These are phyloP conservation scores for Pulveroboletus sp. DNA, from an alignment of 768 basidiomycete genomes.

Conservation along the genomic window DNA sequence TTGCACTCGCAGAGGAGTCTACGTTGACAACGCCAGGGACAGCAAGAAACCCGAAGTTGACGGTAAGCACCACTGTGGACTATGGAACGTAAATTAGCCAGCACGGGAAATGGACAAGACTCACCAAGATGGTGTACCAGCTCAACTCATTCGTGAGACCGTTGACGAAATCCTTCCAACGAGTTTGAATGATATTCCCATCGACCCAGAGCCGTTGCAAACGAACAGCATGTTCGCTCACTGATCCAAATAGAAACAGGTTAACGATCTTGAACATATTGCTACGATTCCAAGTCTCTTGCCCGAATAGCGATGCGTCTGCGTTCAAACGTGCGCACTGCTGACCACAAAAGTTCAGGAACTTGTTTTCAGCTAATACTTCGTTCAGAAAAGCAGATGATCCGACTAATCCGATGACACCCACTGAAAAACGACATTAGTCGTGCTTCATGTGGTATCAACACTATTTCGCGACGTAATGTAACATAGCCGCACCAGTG, in stretches of 20 bases:
- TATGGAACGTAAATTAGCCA: background rate
- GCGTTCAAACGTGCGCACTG: slow-evolving; percentile 8
- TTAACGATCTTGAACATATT: background rate
- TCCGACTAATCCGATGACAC: background rate
- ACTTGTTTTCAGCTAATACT: slow-evolving; percentile 9
- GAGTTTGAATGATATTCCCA: slow-evolving; percentile 6
- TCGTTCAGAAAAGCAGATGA: background rate
- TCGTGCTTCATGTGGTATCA: slow-evolving; percentile 7
- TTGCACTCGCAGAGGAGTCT: background rate
- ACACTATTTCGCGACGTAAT: background rate
- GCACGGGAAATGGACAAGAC: background rate
- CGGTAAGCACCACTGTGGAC: slow-evolving; percentile 17
- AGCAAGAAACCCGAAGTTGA: slow-evolving; percentile 14
- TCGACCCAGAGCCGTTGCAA: slow-evolving; percentile 15
- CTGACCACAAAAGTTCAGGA: slow-evolving; percentile 12
- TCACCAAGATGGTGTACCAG: slow-evolving; percentile 13
- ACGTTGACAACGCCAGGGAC: slow-evolving; percentile 2
- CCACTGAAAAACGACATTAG: slow-evolving; percentile 11
- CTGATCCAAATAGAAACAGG: slow-evolving; percentile 1
- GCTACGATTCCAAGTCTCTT: slow-evolving; percentile 6
- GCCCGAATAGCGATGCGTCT: slow-evolving; percentile 4
- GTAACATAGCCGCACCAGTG: slow-evolving; percentile 1
- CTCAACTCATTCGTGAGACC: slow-evolving; percentile 3
- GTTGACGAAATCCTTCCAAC: slow-evolving; percentile 10
- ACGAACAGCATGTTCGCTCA: slow-evolving; percentile 8